Base-by-base conservation (phyloP, 257 asterid genomes). In the Solanum medicagineum region DNA sequence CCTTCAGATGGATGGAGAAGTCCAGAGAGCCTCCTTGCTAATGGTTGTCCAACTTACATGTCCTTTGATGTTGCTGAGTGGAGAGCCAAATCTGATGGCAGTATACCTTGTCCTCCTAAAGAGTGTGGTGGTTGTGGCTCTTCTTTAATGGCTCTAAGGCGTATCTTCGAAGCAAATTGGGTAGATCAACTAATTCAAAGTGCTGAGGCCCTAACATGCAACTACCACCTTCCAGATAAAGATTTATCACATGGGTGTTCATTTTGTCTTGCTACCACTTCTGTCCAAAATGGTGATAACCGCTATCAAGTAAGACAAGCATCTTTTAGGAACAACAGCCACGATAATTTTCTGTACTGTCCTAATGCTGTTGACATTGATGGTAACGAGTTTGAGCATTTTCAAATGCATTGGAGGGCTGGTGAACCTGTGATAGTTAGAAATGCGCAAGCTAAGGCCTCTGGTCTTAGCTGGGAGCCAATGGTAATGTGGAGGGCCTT, bases 381-480 rank as follows among this genome's bases (percentile, higher is more conserved):
- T 53, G 92, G 91, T 49, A 47, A 83, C 24, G 97, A 85, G 56
- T 90, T 87, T 66, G 89, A 84, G 62, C 97, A 95, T 91, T 93
- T 95, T 84, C 98, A 94, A 85, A 89, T 88, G 94, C 98, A 94
- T 82, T 94, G 98, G 98, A 90, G 91, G 86, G 91, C 81, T 84
- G 97, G 98, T 20, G 98, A 94, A 87, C 98, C 98, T n/a, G 94
- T 94, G 57, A 84, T 94, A 84, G 95, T 94, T 83, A 89, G 92
- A 87, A 90, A 93, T 80, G 87, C 89, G 6, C 85, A 90, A 70
- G 89, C 86, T 36, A 85, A 53, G 88, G 92, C 92, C 60, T 89
- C 94, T 44, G 98, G 96, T 85, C 97, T 94, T 86, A 94, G 98
- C 88, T 94, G 98, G 98, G 98, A 93, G 88, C 98, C 98, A 26